Evolutionary conservation across 2,329 filamentous ascomycete genomes (phyloP).

Genomic region (Thielaviopsis euricoi): DNA sequence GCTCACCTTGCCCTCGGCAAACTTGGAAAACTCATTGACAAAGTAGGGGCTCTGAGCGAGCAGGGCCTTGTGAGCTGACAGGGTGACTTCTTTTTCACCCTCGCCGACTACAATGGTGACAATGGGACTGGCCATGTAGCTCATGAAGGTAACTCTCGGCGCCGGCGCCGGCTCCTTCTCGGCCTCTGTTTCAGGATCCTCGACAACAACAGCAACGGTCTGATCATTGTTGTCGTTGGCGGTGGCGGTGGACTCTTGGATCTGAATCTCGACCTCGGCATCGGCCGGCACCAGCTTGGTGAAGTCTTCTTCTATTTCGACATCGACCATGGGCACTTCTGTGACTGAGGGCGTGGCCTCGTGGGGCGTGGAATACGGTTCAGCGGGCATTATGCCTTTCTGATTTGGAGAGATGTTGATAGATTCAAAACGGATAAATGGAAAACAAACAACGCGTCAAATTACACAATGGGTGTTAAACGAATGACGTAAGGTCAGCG

Average conservation of each 20-base stretch:
- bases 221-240: too few species aligned
- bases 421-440: background rate
- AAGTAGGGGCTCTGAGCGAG: constrained; percentile 63
- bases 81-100: constrained; percentile 40
- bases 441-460: background rate
- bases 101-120: constrained; percentile 50
- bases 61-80: constrained; percentile 68
- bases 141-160: constrained; percentile 29
- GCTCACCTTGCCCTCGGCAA: constrained; percentile 38
- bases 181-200: background rate
- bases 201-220: background rate
- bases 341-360: constrained; percentile 14
- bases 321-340: constrained; percentile 19
- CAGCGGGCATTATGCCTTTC: background rate
- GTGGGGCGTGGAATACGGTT: constrained; percentile 1
- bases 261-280: constrained; percentile 20
- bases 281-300: constrained; percentile 10
- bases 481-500: background rate
- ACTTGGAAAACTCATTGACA: constrained; percentile 41
- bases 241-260: too few species aligned
- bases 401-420: background rate
- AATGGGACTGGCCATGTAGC: constrained; percentile 52
- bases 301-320: constrained; percentile 25
- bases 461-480: background rate
- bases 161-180: background rate